A percentile compares a stretch with the other conserved stretches of the same genome.
Evolutionary conservation across 306 rosid species (phyloP).

Genomic region (Citrullus colocynthis): DNA sequence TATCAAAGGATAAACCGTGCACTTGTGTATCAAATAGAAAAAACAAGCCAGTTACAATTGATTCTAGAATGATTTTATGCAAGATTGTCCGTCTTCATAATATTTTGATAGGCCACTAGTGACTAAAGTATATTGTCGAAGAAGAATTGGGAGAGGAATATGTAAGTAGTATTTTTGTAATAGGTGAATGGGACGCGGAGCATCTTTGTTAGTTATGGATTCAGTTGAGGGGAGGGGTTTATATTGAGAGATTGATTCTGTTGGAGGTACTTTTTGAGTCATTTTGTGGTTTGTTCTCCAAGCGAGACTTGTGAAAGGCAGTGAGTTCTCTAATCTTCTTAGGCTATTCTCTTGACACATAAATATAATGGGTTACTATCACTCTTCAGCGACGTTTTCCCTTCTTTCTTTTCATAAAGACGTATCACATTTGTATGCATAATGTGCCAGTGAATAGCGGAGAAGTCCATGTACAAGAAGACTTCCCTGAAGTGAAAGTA

Average conservation of each 20-base stretch:
- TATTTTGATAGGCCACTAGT: not conserved
- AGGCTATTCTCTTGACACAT: not conserved
- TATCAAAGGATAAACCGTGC: not conserved
- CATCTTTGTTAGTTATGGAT: not conserved
- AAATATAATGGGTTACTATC: not conserved
- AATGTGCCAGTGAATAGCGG: slow-evolving; percentile 44
- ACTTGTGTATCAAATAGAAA: not conserved
- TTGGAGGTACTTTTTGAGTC: not conserved
- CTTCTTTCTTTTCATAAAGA: not conserved
- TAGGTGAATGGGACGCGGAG: not conserved
- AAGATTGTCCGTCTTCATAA: not conserved
- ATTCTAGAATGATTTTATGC: not conserved
- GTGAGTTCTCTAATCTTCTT: not conserved
- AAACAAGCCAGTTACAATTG: not conserved
- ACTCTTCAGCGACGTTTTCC: not conserved
- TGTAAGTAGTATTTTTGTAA: not conserved
- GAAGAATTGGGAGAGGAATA: not conserved
- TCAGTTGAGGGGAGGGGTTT: not conserved
- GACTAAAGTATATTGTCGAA: not conserved
- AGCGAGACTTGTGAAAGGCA: not conserved
- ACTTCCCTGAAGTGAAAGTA: slow-evolving; percentile 72
- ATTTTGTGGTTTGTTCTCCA: not conserved
- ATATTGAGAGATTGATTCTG: not conserved
- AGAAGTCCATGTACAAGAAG: slow-evolving; percentile 51
- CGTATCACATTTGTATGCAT: not conserved